Conservation (phyloP, 2,329 filamentous ascomycete species). For the Talaromyces rugulosus region DNA sequence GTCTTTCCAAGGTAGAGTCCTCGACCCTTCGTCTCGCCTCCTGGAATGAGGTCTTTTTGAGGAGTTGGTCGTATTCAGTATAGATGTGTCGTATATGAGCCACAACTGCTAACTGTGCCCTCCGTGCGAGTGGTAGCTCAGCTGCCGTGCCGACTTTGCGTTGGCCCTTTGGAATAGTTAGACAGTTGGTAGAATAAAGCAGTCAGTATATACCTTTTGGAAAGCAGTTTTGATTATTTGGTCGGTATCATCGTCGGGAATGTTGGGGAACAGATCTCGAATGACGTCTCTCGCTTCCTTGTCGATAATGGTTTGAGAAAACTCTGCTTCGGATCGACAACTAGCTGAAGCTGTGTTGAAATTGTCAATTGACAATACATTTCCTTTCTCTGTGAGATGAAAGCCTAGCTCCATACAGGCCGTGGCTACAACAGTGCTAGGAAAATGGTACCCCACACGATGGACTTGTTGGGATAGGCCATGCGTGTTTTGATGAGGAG, state of each 20-base stretch:
- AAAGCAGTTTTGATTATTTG: conserved; percentile 59
- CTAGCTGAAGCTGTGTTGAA: conserved; percentile 21
- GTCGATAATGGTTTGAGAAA: conserved; percentile 45
- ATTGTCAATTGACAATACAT: conserved; percentile 36
- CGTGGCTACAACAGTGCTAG: conserved; percentile 54
- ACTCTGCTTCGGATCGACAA: conserved; percentile 25
- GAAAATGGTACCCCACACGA: conserved; percentile 61
- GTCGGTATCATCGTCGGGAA: conserved; percentile 54
- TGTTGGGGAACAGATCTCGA: conserved; percentile 60
- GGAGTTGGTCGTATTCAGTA: conserved; percentile 58
- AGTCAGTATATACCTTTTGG: conserved; percentile 45
- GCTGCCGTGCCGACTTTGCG: conserved; percentile 55
- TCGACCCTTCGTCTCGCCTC: conserved; percentile 55
- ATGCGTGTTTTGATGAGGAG: conserved; percentile 46
- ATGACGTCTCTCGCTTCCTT: conserved; percentile 57
- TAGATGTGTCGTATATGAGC: conserved; percentile 60
- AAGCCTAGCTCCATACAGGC: conserved; percentile 49
- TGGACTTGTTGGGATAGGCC: conserved; percentile 58
- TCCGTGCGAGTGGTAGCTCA: conserved; percentile 51
- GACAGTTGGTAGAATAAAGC: conserved; percentile 13
- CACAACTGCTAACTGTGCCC: conserved; percentile 58
- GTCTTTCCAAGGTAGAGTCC: conserved; percentile 50
- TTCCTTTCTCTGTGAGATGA: conserved; percentile 45
- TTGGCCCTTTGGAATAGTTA: conserved; percentile 42
- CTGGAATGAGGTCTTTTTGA: conserved; percentile 50